Evolutionary conservation across 495 filamentous ascomycete genomes (phyloP).

Genomic region (Elasticomyces elasticus): DNA sequence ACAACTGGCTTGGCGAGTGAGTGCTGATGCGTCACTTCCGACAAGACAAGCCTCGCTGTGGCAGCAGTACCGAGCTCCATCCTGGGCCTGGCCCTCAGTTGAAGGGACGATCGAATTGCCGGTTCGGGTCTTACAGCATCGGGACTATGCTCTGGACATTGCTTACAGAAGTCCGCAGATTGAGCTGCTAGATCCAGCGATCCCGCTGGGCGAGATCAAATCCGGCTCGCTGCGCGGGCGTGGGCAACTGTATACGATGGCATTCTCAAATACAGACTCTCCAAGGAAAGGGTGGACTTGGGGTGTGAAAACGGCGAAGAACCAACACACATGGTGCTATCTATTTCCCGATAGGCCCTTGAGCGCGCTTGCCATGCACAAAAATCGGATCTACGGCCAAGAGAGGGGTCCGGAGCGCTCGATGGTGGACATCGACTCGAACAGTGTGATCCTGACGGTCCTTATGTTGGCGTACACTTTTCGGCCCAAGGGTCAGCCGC

Average conservation of each 20-base stretch:
- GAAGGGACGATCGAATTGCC: not conserved
- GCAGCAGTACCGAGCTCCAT: constrained; percentile 8
- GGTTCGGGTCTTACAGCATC: not conserved
- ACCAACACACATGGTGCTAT: too few species aligned
- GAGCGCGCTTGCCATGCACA: too few species aligned
- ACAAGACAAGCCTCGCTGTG: not conserved
- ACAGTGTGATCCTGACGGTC: not conserved
- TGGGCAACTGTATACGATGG: too few species aligned
- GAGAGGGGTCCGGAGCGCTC: not conserved
- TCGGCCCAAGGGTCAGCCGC: not conserved
- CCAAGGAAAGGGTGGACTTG: too few species aligned
- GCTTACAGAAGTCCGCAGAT: not conserved
- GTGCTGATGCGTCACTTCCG: not conserved
- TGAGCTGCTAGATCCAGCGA: not conserved
- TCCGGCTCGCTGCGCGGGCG: too few species aligned
- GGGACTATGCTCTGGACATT: not conserved
- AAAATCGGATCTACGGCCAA: not conserved
- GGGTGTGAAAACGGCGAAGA: too few species aligned
- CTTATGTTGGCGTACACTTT: not conserved
- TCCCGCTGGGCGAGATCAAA: not conserved
- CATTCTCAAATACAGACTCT: too few species aligned
- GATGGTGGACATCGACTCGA: not conserved
- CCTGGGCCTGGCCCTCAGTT: constrained; percentile 10
- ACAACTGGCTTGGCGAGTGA: constrained; percentile 4
- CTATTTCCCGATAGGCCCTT: too few species aligned